phyloP scores from a whole-genome alignment of 2,329 filamentous ascomycete species.

The Cadophora malorum region DNA sequence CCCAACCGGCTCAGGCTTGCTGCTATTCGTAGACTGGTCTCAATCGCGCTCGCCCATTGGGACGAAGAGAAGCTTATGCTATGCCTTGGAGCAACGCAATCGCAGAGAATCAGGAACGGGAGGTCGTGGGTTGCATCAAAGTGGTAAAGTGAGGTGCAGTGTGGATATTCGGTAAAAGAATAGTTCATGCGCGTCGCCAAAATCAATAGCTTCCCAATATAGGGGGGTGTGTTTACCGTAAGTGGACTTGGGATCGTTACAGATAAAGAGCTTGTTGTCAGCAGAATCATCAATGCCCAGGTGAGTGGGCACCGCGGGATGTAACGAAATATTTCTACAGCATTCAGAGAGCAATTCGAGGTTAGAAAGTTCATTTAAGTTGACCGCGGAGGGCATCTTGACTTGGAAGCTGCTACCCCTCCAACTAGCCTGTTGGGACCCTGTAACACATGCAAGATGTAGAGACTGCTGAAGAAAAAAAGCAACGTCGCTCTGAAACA shows the following conservation, averaged over 20 bases:
- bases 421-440: background rate
- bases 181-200: slow-evolving; percentile 14
- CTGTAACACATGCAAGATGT: background rate
- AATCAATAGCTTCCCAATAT: slow-evolving; percentile 1
- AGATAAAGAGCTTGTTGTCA: slow-evolving; percentile 4
- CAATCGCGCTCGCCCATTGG: slow-evolving; percentile 20
- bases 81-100: slow-evolving; percentile 2
- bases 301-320: background rate
- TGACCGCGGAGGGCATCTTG: background rate
- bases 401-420: background rate
- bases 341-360: background rate
- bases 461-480: no score
- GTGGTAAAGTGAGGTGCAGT: slow-evolving; percentile 1
- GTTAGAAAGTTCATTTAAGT: background rate
- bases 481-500: no score
- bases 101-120: background rate
- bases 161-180: slow-evolving; percentile 14
- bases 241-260: background rate
- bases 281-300: background rate
- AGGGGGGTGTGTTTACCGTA: background rate
- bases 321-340: background rate
- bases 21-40: slow-evolving; percentile 18
- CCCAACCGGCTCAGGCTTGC: slow-evolving; percentile 28
- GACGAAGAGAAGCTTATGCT: background rate
- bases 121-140: slow-evolving; percentile 7